Evolutionary conservation across 148 eudicot genomes (phyloP), one percentile per base, ranked within the genome.

Genomic region (Tetragonia tetragonoides): DNA sequence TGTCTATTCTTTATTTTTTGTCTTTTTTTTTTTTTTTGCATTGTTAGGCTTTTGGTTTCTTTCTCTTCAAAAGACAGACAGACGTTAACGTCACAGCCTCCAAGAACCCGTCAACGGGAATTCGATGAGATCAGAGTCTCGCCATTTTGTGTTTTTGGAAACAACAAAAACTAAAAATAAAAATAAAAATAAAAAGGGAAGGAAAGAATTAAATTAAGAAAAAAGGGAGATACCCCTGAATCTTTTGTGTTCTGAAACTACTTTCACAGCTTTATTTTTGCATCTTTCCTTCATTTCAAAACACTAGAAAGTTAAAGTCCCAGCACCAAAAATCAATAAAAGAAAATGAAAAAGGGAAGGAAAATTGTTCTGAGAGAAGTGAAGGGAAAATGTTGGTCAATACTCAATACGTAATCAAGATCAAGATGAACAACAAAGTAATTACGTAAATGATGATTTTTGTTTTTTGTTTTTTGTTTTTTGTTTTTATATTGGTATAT

Each of bases 91-190:
- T 46, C 72, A 68, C 49, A 68, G 56, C 47, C 70, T 40, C 49
- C 70, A 16, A 66, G n/a, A 66, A 44, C 54, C 49, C 72, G 54
- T 44, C 54, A 77, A 83, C 73, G 74, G 62, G 66, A 73, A 68
- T 37, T 72, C 28, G 54, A 77, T 66, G 69, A 83, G 75, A 83
- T 83, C 85, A 81, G 80, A 83, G 70, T 78, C 73, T 70, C 81
- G 80, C 76, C 77, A 75, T 57, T 80, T 61, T 77, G 65, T 79
- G 53, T 3, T 68, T 62, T 8, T 4, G 69, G 54, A 66, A 63
- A 53, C 61, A 76, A 71, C 44, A 53, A 64, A 59, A 69, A 24
- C 21, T 28, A 28, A 28, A 28, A 66, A n/a, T 18, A 34, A 41
- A 64, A 38, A 17, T 10, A 59, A 20, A 68, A 72, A n/a, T n/a